Evolutionary conservation across 768 basidiomycete species (phyloP).

Genomic region (Calocera cornea): DNA sequence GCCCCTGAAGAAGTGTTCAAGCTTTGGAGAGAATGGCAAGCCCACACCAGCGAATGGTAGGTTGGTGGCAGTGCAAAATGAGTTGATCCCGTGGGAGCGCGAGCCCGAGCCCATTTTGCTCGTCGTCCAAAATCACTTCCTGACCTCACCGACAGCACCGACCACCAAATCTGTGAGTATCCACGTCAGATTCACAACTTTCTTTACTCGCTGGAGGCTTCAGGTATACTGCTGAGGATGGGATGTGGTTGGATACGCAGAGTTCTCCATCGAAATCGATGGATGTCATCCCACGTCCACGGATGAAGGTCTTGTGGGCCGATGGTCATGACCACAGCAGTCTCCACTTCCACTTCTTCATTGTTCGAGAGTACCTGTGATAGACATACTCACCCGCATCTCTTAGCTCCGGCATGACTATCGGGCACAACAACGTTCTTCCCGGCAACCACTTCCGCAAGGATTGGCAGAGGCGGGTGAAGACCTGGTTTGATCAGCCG

Average conservation of each 20-base stretch:
- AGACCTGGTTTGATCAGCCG: constrained; percentile 98
- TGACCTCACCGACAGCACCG: background rate
- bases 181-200: background rate
- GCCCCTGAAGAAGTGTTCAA: background rate
- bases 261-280: background rate
- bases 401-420: background rate
- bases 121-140: background rate
- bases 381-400: no score
- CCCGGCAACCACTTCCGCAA: constrained; percentile 93
- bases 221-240: background rate
- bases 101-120: background rate
- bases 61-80: background rate
- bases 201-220: background rate
- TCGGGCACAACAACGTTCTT: constrained; percentile 38
- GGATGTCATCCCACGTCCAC: background rate
- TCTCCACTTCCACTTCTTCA: background rate
- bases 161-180: background rate
- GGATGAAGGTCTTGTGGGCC: background rate
- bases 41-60: background rate
- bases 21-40: background rate
- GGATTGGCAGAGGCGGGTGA: constrained; percentile 95
- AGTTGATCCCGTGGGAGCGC: background rate
- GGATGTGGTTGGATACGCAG: background rate
- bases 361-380: background rate
- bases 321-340: background rate